phyloP scores from a whole-genome alignment of 441 rosid genomes.

The Capsella rubella region DNA sequence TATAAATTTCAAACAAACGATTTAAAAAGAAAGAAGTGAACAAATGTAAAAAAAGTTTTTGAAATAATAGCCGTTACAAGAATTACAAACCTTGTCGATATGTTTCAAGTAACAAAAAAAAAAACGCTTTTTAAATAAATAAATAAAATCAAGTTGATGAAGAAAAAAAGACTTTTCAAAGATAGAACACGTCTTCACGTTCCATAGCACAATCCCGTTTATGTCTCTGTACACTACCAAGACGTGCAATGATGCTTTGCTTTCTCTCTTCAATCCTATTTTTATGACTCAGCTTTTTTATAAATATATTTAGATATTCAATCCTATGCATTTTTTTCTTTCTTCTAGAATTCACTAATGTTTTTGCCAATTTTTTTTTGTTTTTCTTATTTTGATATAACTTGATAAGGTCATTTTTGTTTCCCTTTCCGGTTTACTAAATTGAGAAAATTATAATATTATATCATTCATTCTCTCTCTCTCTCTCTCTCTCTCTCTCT shows the following conservation, averaged over 20 bases:
- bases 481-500: background rate
- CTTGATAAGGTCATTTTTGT: slow-evolving; percentile 8
- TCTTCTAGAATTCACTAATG: too few relatives aligned
- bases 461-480: background rate
- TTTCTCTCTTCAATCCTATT: background rate
- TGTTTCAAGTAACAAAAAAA: too few relatives aligned
- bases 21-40: too few relatives aligned
- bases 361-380: too few relatives aligned
- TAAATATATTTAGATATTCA: background rate
- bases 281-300: slow-evolving; percentile 17
- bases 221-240: slow-evolving; percentile 19
- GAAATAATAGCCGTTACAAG: slow-evolving; percentile 42
- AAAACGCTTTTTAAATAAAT: too few relatives aligned
- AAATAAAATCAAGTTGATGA: background rate
- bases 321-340: too few relatives aligned
- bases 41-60: background rate
- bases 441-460: background rate
- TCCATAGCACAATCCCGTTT: slow-evolving; percentile 11
- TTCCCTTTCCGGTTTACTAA: background rate
- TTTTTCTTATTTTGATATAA: background rate
- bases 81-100: background rate
- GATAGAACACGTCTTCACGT: slow-evolving; percentile 41
- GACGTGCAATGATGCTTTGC: slow-evolving; percentile 38
- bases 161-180: background rate
- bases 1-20: background rate